phyloP scores from a whole-genome alignment of 2,329 filamentous ascomycete species.

The Colletotrichum neosansevieriae region DNA sequence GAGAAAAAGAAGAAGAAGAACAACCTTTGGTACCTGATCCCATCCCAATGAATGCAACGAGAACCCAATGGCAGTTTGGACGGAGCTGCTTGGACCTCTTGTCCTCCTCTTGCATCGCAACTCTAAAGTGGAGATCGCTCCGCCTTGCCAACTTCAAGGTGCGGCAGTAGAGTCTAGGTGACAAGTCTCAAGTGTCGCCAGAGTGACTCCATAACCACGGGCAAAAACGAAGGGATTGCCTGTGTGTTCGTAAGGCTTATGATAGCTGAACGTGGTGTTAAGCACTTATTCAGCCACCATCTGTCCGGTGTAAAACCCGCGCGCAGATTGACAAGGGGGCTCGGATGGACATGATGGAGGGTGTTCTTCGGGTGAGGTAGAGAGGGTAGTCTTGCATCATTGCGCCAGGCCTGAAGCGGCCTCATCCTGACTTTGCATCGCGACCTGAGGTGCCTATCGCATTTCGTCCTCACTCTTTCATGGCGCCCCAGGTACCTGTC shows the following conservation, averaged over 20 bases:
- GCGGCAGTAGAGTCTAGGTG: background rate
- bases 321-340: conserved; percentile 13
- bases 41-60: background rate
- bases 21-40: background rate
- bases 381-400: conserved; percentile 1
- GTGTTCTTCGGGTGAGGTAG: conserved; percentile 12
- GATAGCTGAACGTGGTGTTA: conserved; percentile 25
- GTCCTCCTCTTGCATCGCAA: background rate
- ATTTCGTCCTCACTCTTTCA: background rate
- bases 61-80: too few relatives aligned
- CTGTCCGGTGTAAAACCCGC: background rate
- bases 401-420: background rate
- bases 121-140: conserved; percentile 3
- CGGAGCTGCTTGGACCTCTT: background rate
- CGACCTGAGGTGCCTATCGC: conserved; percentile 19
- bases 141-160: background rate
- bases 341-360: conserved; percentile 6
- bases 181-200: conserved; percentile 5
- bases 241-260: conserved; percentile 36
- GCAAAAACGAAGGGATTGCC: background rate
- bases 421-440: background rate
- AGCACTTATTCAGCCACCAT: conserved; percentile 35
- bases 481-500: too few relatives aligned
- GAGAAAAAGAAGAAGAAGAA: too few relatives aligned
- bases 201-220: too few relatives aligned